Conservation (phyloP, 768 basidiomycete species). For the Calocybe indica region DNA sequence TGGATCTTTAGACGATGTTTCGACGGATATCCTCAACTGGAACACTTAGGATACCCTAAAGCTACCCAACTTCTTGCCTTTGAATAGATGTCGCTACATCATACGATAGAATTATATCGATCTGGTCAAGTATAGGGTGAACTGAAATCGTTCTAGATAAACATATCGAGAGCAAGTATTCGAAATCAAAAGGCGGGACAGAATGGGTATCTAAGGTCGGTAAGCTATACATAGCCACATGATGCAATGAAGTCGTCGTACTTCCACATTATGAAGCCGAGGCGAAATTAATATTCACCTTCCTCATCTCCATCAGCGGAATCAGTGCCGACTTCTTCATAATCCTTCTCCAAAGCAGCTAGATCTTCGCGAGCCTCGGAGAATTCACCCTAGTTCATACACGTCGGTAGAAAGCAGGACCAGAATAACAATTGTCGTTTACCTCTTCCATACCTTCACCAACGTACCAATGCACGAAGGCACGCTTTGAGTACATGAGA, state of each 20-base stretch:
- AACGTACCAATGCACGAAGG: constrained; percentile 92
- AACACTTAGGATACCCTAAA: background rate
- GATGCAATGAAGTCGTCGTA: background rate
- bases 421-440: constrained; percentile 6
- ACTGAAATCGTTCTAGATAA: no score
- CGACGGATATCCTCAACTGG: background rate
- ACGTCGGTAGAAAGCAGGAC: constrained; percentile 1
- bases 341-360: constrained; percentile 94
- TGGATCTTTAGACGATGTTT: constrained; percentile 16
- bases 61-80: no score
- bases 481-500: constrained; percentile 94
- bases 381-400: constrained; percentile 73
- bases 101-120: background rate
- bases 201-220: background rate
- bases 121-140: no score
- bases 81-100: background rate
- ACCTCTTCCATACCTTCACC: constrained; percentile 99
- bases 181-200: background rate
- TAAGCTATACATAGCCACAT: background rate
- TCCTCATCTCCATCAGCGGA: constrained; percentile 69
- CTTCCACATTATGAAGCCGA: no score
- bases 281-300: constrained; percentile 42
- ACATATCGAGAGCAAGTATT: background rate
- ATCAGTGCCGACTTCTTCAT: constrained; percentile 83
- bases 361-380: constrained; percentile 98